Evolutionary conservation across 352 stramenopile genomes (phyloP).

Genomic region (Phytophthora sp.): DNA sequence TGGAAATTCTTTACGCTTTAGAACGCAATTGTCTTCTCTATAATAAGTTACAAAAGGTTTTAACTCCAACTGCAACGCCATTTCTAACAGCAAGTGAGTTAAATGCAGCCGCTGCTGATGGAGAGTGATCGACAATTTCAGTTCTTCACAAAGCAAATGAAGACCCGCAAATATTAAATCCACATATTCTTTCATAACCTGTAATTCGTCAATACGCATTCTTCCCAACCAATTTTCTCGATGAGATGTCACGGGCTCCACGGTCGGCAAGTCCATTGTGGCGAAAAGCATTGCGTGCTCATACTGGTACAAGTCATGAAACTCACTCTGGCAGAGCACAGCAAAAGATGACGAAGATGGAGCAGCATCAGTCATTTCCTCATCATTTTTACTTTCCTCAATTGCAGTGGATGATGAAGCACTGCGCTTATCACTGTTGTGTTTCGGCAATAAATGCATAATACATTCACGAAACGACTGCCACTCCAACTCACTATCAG

Average conservation of each 20-base stretch:
- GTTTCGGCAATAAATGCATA: conserved; percentile 8
- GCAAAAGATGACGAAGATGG: conserved; percentile 41
- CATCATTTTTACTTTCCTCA: neutral
- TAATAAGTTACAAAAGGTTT: conserved; percentile 62
- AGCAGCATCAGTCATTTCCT: conserved; percentile 4
- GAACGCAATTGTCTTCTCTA: conserved; percentile 40
- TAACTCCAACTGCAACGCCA: conserved; percentile 40
- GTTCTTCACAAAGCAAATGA: conserved; percentile 77
- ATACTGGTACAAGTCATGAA: conserved; percentile 51
- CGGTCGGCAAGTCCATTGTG: conserved; percentile 33
- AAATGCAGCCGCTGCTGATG: conserved; percentile 41
- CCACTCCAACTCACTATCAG: conserved; percentile 30
- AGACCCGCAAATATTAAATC: conserved; percentile 51
- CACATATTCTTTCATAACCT: conserved; percentile 19
- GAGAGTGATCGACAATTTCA: conserved; percentile 55
- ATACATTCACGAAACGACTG: conserved; percentile 32
- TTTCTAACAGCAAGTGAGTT: conserved; percentile 37
- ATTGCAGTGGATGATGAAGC: neutral
- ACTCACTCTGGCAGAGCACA: conserved; percentile 45
- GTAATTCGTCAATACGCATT: neutral
- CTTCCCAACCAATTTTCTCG: neutral
- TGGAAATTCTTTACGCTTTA: neutral
- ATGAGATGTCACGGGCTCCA: neutral
- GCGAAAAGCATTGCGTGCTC: conserved; percentile 49
- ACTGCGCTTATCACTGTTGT: neutral